These are phyloP conservation scores for Myriosclerotinia curreyana DNA, from an alignment of 2,329 filamentous ascomycete genomes.

Conservation along the genomic window DNA sequence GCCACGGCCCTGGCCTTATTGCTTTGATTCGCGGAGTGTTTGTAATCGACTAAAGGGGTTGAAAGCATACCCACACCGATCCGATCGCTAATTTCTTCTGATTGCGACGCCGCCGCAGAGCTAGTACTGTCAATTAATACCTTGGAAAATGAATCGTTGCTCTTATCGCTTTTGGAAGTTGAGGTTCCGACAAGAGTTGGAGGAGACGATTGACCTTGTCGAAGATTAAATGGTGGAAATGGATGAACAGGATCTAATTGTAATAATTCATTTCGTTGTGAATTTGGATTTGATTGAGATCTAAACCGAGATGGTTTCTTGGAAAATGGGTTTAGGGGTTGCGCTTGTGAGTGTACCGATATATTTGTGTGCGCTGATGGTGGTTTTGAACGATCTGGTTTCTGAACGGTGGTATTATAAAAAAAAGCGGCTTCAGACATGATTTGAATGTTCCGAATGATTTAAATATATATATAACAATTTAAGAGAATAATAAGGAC, in stretches of 20 bases:
- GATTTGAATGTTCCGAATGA: too few species aligned
- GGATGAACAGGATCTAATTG: conserved; percentile 7
- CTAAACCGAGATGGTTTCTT: conserved; percentile 23
- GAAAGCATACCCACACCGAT: conserved; percentile 34
- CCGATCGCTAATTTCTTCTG: not conserved
- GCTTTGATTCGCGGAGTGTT: conserved; percentile 36
- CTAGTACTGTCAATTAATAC: not conserved
- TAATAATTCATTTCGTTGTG: conserved; percentile 16
- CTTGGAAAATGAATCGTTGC: conserved; percentile 24
- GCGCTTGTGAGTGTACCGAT: conserved; percentile 27
- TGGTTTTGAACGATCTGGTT: conserved; percentile 30
- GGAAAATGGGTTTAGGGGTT: conserved; percentile 28
- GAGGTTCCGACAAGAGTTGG: conserved; percentile 15
- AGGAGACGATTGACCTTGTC: not conserved
- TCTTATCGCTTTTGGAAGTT: conserved; percentile 12
- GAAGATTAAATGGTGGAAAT: conserved; percentile 10
- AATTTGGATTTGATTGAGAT: conserved; percentile 23
- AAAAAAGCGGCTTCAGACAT: conserved; percentile 36
- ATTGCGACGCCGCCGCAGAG: not conserved
- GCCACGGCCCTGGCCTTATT: conserved; percentile 32
- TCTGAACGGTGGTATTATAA: conserved; percentile 26
- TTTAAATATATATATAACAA: too few species aligned
- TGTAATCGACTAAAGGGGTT: conserved; percentile 37
- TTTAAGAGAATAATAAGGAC: too few species aligned
- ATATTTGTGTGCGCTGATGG: conserved; percentile 33